Percentiles rank a stretch among this genome's conserved stretches.
Conservation (phyloP, 2,329 filamentous ascomycete genomes). For the Septoria linicola region DNA sequence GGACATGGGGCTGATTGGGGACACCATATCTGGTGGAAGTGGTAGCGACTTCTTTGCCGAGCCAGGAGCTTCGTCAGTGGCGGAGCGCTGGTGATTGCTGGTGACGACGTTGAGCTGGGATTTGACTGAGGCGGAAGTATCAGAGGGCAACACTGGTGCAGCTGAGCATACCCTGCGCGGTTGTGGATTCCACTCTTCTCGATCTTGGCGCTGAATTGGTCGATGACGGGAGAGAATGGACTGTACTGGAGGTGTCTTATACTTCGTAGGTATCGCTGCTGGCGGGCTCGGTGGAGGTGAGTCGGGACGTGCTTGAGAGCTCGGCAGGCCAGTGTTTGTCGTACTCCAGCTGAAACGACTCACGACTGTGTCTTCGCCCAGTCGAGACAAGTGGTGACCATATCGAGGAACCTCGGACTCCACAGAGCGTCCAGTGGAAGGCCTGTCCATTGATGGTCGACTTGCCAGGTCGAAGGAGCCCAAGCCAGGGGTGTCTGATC, state of each 20-base stretch:
- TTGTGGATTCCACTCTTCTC: conserved; percentile 30
- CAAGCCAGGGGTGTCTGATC: conserved; percentile 22
- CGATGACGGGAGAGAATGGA: conserved; percentile 38
- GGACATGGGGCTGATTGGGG: conserved; percentile 22
- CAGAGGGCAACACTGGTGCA: background rate
- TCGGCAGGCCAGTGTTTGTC: conserved; percentile 40
- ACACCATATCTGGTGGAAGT: conserved; percentile 46
- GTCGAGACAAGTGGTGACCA: conserved; percentile 11
- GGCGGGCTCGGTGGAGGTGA: conserved; percentile 43
- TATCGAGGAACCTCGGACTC: conserved; percentile 5
- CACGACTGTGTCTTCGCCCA: conserved; percentile 1
- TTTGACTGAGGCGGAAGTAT: conserved; percentile 12
- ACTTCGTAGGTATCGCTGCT: conserved; percentile 38
- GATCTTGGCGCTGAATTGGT: conserved; percentile 32
- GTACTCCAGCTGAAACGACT: conserved; percentile 48
- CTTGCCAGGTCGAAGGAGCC: conserved; percentile 19
- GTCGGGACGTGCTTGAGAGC: conserved; percentile 37
- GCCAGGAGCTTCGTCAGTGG: conserved; percentile 15
- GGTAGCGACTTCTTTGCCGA: conserved; percentile 34
- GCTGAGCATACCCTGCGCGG: conserved; percentile 25
- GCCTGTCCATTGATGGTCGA: conserved; percentile 23
- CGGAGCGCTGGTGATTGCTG: conserved; percentile 13
- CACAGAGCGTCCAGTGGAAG: conserved; percentile 11
- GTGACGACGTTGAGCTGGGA: conserved; percentile 19
- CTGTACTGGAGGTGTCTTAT: conserved; percentile 30